Evolutionary conservation across 768 basidiomycete genomes (phyloP), one percentile per base, ranked within the genome.

Genomic region (Mycena leptocephala): DNA sequence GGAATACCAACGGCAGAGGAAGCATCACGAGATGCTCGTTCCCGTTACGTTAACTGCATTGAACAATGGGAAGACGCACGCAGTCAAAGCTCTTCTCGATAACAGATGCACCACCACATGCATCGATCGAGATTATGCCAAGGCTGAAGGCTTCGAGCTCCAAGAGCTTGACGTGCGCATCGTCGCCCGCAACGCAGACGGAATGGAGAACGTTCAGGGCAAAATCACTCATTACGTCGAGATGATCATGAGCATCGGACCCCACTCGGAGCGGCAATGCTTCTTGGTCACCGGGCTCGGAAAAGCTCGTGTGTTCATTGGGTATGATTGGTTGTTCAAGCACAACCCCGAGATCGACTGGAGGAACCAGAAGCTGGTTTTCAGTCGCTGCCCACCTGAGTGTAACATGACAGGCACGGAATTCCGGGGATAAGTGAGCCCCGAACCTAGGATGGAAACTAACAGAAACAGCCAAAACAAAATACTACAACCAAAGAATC

Each of bases 201-300:
- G 79, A 0, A 70, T 78, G 0, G 67, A 53, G 3, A 84, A 84
- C 39, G 26, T 64, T 16, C 46, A 35, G 24, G 80, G 80, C 0
- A 41, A 74, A n/a, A 82, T 83, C 30, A 46, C 66, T 14, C 56
- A 79, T 32, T 72, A 76, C n/a, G 75, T 81, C 0, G 77, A 79
- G 7, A 33, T 82, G 11, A 53, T 75, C n/a, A 77, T 83, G 22
- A 55, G 46, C 1, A 78, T 82, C 26, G 18, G 70, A 11, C 69
- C 79, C 9, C 82, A 83, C 63, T 28, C 53, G 5, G 81, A 84
- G 51, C 33, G 41, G 3, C 64, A 80, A 7, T 35, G 51, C 0
- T 80, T 82, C 48, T 72, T 78, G 2, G 76, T 83, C 20, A 80
- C 83, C 6, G 74, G 80, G n/a, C 76, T 79, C 0, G 83, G 80